Conservation (phyloP, 768 basidiomycete species). For the Mycena albidolilacea region DNA sequence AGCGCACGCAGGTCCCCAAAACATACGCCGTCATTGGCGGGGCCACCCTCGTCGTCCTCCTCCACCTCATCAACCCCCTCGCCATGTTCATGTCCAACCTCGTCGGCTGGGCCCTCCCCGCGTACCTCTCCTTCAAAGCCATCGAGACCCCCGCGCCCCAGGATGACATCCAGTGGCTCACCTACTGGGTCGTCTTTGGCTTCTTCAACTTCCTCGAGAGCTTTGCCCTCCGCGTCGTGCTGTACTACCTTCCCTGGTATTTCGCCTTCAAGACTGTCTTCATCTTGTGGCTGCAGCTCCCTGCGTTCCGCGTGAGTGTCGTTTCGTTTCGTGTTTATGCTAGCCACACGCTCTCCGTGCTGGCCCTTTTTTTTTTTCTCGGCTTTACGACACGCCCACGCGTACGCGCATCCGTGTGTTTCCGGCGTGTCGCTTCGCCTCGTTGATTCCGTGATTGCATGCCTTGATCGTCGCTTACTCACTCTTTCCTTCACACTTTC, state of each 20-base stretch:
- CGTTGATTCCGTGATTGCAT: constrained; percentile 2
- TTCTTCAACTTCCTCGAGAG: constrained; percentile 95
- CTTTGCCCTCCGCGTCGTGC: constrained; percentile 84
- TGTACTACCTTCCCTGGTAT: constrained; percentile 97
- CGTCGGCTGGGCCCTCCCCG: constrained; percentile 95
- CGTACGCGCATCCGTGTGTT: constrained; percentile 18
- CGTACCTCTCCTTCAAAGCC: constrained; percentile 95
- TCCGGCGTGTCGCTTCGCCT: constrained; percentile 40
- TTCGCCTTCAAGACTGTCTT: constrained; percentile 93
- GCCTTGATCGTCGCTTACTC: not conserved
- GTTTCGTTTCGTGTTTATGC: constrained; percentile 43
- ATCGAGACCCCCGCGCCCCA: constrained; percentile 87
- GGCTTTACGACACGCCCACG: not conserved
- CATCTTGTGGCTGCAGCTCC: constrained; percentile 93
- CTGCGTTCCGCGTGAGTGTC: constrained; percentile 80
- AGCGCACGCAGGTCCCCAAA: constrained; percentile 94
- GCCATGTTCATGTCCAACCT: constrained; percentile 95
- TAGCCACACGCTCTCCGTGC: not conserved
- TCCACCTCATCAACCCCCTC: constrained; percentile 91
- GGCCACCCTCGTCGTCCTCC: constrained; percentile 73
- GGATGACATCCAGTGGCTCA: constrained; percentile 96
- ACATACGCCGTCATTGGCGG: constrained; percentile 87
- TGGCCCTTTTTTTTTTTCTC: constrained; percentile 35
- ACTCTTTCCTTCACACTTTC: constrained; percentile 25
- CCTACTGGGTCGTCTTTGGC: constrained; percentile 97